These are phyloP conservation scores for Elsinoe arachidis DNA, from an alignment of 2,329 filamentous ascomycete genomes.

Conservation along the genomic window DNA sequence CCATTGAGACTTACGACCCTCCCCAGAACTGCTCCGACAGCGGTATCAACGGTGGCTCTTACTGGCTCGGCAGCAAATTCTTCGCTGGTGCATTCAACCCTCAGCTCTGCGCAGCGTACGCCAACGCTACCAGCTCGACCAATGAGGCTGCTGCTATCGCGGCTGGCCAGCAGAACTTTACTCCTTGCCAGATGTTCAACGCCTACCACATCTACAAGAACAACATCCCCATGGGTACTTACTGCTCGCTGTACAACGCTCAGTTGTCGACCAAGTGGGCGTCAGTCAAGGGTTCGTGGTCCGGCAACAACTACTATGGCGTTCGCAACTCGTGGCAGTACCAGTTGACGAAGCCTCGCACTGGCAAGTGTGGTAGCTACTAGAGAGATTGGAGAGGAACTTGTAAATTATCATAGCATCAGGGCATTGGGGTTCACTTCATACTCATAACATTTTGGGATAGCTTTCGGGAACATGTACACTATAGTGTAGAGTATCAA, in stretches of 20 bases:
- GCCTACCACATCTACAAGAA: conserved; percentile 21
- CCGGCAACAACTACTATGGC: conserved; percentile 15
- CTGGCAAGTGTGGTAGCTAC: conserved; percentile 11
- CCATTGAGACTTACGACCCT: conserved; percentile 7
- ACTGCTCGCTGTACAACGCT: conserved; percentile 21
- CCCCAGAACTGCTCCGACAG: conserved; percentile 13
- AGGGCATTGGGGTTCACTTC: not conserved
- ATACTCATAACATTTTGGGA: not conserved
- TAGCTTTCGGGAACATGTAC: not conserved
- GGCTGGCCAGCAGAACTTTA: conserved; percentile 14
- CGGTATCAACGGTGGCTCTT: conserved; percentile 6
- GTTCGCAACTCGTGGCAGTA: conserved; percentile 16
- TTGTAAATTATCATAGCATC: not conserved
- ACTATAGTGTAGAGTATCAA: not conserved
- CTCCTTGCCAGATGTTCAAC: conserved; percentile 20
- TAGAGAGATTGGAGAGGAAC: not conserved
- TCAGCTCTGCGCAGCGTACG: conserved; percentile 21
- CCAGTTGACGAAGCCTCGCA: conserved; percentile 12
- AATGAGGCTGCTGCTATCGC: conserved; percentile 15
- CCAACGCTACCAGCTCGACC: conserved; percentile 19
- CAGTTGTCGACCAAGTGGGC: conserved; percentile 14
- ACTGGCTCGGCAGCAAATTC: conserved; percentile 20
- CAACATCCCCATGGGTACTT: conserved; percentile 17
- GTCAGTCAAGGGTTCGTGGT: conserved; percentile 14
- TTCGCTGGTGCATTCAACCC: conserved; percentile 23